phyloP scores from a whole-genome alignment of 805 yeast species.

The Candida railenensis region DNA sequence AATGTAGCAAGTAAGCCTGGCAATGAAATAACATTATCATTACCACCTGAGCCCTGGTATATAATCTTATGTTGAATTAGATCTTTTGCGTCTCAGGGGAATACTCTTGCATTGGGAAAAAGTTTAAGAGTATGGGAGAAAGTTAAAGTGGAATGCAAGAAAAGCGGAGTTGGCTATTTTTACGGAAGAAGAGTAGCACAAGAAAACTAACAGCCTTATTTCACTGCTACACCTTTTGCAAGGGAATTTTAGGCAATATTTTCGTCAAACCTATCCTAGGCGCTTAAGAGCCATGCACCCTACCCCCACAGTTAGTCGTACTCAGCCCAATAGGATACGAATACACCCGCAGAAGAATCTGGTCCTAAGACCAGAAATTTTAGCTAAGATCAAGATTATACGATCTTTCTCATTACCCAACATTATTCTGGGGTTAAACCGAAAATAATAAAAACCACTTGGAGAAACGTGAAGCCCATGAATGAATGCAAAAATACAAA shows the following conservation, averaged over 20 bases:
- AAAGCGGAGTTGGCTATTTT: not conserved
- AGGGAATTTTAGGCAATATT: no score
- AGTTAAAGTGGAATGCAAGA: no score
- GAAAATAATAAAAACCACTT: not conserved
- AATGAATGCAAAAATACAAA: not conserved
- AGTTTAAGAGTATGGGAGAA: not conserved
- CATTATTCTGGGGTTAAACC: not conserved
- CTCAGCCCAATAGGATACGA: no score
- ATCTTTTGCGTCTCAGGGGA: not conserved
- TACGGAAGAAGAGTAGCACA: not conserved
- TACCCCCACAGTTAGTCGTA: no score
- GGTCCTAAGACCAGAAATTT: no score
- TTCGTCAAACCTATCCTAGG: no score
- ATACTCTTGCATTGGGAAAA: not conserved
- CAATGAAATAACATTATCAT: not conserved
- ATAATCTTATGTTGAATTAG: not conserved
- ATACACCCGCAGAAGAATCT: no score
- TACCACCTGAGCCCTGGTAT: not conserved
- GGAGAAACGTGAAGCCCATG: not conserved
- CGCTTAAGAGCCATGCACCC: no score
- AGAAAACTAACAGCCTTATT: no score
- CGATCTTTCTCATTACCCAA: not conserved
- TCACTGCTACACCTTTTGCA: no score
- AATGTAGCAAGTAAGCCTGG: not conserved
- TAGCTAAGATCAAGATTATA: no score